Evolutionary conservation across 805 yeast genomes (phyloP).

Genomic region (Hanseniaspora opuntiae): DNA sequence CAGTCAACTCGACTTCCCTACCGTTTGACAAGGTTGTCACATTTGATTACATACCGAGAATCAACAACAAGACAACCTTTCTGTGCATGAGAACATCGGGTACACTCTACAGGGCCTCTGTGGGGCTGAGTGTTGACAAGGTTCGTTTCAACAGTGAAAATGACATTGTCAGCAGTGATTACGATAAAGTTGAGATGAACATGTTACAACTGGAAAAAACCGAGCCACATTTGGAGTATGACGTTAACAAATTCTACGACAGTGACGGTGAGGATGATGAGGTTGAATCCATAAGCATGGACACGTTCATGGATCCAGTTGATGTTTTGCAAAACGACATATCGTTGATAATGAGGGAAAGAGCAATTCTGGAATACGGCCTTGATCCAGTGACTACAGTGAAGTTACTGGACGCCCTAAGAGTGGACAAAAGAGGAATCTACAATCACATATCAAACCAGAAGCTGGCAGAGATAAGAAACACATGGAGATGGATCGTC

Average conservation of each 20-base stretch:
- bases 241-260: constrained; percentile 14
- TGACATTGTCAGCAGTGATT: constrained; percentile 44
- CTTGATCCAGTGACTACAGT: constrained; percentile 53
- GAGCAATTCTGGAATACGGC: constrained; percentile 66
- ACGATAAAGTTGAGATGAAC: constrained; percentile 21
- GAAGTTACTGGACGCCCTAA: constrained; percentile 40
- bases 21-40: constrained; percentile 72
- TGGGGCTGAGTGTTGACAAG: constrained; percentile 49
- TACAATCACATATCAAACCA: constrained; percentile 27
- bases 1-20: constrained; percentile 61
- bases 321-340: constrained; percentile 57
- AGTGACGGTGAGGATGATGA: constrained; percentile 19
- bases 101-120: constrained; percentile 66
- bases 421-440: constrained; percentile 13
- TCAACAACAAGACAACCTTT: constrained; percentile 46
- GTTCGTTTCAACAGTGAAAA: constrained; percentile 56
- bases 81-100: constrained; percentile 89
- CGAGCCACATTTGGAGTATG: constrained; percentile 20
- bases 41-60: constrained; percentile 62
- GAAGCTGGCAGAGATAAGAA: constrained; percentile 42
- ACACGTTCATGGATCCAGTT: constrained; percentile 23
- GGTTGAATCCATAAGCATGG: constrained; percentile 13
- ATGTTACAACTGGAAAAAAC: constrained; percentile 19
- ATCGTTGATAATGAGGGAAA: constrained; percentile 50
- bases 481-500: constrained; percentile 86